A percentile compares a stretch with the other conserved stretches of the same genome.
phyloP scores from a whole-genome alignment of 306 rosid genomes.

The Betula pendula region DNA sequence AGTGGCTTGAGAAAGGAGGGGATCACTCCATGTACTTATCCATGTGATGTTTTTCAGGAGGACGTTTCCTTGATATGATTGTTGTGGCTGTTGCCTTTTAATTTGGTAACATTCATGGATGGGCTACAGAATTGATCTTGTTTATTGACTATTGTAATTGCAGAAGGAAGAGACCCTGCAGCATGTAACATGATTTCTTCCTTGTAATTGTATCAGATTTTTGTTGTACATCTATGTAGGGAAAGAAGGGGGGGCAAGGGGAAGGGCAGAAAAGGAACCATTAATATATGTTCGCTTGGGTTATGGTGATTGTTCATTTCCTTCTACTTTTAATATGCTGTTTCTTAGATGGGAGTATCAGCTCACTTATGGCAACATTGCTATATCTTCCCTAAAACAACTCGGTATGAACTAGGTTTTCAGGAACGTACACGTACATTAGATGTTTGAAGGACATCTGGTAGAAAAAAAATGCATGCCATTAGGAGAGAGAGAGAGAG shows the following conservation, averaged over 20 bases:
- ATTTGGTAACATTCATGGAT: conserved; percentile 9
- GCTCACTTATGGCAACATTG: not conserved
- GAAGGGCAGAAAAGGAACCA: not conserved
- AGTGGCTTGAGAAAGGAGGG: conserved; percentile 6
- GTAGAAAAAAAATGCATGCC: too few species aligned
- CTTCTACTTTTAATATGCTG: not conserved
- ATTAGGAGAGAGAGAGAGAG: too few species aligned
- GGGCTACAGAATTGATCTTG: conserved; percentile 3
- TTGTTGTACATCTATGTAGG: conserved; percentile 2
- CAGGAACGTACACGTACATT: not conserved
- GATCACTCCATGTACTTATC: conserved; percentile 30
- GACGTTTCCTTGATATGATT: conserved; percentile 22
- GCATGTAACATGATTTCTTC: not conserved
- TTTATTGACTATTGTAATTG: conserved; percentile 6
- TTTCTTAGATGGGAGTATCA: not conserved
- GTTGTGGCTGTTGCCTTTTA: conserved; percentile 16
- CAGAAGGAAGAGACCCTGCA: conserved; percentile 20
- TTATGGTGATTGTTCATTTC: not conserved
- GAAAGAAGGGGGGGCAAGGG: not conserved
- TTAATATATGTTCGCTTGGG: not conserved
- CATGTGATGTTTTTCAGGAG: conserved; percentile 25
- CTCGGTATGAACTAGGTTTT: too few species aligned
- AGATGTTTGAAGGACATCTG: too few species aligned
- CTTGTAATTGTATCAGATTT: not conserved
- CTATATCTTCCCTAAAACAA: not conserved